Conservation (phyloP, 345 rosid species). For the Erysimum cheiranthoides region DNA sequence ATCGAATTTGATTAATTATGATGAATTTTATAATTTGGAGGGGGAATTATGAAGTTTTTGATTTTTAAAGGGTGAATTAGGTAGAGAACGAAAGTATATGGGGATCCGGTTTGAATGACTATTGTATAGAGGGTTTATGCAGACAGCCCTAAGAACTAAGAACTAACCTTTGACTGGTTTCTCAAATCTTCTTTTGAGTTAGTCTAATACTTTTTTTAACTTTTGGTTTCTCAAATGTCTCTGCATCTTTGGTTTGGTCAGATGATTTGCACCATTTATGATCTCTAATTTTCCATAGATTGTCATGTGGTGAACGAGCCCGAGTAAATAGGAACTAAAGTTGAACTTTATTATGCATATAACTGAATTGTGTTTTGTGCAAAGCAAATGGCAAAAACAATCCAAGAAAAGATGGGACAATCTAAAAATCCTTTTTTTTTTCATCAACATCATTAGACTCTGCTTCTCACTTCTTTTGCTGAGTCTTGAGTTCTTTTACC, state of each 20-base stretch:
- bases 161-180: too few relatives aligned
- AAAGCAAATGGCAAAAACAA: slow-evolving; percentile 14
- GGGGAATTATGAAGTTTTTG: too few relatives aligned
- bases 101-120: too few relatives aligned
- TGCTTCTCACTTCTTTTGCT: slow-evolving; percentile 49
- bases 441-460: slow-evolving; percentile 49
- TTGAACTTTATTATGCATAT: slow-evolving; percentile 28
- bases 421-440: not conserved
- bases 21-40: too few relatives aligned
- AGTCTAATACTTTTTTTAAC: too few relatives aligned
- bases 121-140: too few relatives aligned
- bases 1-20: too few relatives aligned
- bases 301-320: not conserved
- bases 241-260: not conserved
- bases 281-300: not conserved
- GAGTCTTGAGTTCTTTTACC: slow-evolving; percentile 81
- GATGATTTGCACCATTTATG: not conserved
- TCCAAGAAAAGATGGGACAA: slow-evolving; percentile 30
- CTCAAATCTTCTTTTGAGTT: too few relatives aligned
- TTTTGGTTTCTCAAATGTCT: too few relatives aligned
- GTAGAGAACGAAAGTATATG: too few relatives aligned
- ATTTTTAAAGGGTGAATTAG: too few relatives aligned
- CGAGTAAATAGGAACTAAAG: not conserved
- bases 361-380: not conserved
- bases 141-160: too few relatives aligned